These are phyloP conservation scores for Citrus reticulata DNA, from an alignment of 345 rosid genomes.

Conservation along the genomic window DNA sequence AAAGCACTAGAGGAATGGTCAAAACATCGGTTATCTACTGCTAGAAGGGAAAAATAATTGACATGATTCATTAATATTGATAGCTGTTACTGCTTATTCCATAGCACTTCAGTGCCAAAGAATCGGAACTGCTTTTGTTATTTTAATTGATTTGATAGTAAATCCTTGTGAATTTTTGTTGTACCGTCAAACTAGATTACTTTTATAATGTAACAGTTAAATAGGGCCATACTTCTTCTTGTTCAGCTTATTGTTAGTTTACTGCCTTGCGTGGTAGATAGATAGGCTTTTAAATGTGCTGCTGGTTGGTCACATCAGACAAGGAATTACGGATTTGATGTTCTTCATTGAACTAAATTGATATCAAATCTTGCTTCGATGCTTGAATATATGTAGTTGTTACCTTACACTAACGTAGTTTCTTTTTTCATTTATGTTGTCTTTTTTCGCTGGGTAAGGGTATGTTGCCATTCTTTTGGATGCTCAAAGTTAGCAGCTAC, in stretches of 20 bases:
- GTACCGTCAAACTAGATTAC: not conserved
- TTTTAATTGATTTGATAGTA: not conserved
- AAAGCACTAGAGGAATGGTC: conserved; percentile 67
- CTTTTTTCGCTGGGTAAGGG: not conserved
- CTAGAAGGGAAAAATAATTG: conserved; percentile 15
- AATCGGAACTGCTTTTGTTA: not conserved
- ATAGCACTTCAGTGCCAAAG: not conserved
- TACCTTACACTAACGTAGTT: not conserved
- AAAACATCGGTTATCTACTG: conserved; percentile 33
- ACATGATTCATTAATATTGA: not conserved
- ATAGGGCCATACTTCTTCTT: not conserved
- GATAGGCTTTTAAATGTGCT: not conserved
- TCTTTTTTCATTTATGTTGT: not conserved
- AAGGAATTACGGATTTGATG: not conserved
- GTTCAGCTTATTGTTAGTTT: not conserved
- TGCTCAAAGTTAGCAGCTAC: too few relatives aligned
- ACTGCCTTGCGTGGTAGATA: not conserved
- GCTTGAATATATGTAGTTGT: not conserved
- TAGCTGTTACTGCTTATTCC: not conserved
- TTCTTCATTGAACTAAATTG: not conserved
- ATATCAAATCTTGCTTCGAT: not conserved
- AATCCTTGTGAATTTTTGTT: not conserved
- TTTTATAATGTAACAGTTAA: not conserved
- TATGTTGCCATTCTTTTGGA: too few relatives aligned
- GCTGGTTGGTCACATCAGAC: not conserved